A percentile compares a stretch with the other conserved stretches of the same genome.
phyloP scores from a whole-genome alignment of 2,329 filamentous ascomycete genomes.

The Colletotrichum sp. region DNA sequence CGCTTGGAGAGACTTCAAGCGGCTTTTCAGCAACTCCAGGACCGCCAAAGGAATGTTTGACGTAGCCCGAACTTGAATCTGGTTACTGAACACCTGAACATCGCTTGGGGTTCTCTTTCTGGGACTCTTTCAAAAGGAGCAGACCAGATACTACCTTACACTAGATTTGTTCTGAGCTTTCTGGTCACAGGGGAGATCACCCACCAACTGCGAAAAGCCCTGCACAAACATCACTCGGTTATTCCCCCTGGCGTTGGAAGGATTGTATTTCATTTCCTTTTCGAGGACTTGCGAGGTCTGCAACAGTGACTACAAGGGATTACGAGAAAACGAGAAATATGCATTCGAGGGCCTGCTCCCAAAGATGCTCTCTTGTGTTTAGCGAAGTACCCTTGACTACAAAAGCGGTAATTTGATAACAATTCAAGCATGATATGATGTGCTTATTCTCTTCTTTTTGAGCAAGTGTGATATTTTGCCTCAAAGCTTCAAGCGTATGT shows the following conservation, averaged over 20 bases:
- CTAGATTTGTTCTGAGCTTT: neutral
- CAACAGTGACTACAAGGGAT: constrained; percentile 7
- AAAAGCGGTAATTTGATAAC: constrained; percentile 8
- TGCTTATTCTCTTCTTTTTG: neutral
- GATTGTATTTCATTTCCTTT: neutral
- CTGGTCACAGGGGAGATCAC: neutral
- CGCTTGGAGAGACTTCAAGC: neutral
- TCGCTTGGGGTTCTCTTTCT: neutral
- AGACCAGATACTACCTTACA: neutral
- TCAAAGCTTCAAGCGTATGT: neutral
- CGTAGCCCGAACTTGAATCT: neutral
- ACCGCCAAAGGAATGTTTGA: neutral
- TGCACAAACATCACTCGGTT: neutral
- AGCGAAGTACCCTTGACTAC: neutral
- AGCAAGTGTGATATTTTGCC: neutral
- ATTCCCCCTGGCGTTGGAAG: constrained; percentile 12
- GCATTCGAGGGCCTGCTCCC: constrained; percentile 1
- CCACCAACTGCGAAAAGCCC: neutral
- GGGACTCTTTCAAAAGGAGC: neutral
- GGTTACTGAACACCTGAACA: neutral
- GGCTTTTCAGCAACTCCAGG: neutral
- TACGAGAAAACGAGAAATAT: constrained; percentile 13
- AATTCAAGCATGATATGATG: neutral
- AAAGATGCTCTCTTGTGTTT: neutral
- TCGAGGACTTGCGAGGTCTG: neutral